Evolutionary conservation across 1,284 basidiomycete genomes (phyloP).

Genomic region (Golubevia pallescens): DNA sequence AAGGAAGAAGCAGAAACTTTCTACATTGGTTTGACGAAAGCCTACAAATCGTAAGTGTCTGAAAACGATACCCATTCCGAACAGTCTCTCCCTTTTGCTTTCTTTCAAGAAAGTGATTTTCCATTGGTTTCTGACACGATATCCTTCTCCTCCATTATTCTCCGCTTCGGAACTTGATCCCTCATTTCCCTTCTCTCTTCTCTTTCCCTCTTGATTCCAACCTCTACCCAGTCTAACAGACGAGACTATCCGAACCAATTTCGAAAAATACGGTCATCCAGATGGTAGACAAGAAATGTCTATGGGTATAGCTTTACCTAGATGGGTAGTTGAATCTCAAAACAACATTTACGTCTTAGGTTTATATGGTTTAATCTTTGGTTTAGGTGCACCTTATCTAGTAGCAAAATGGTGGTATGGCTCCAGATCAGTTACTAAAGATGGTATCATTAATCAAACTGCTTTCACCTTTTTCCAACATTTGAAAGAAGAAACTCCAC

Average conservation of each 20-base stretch:
- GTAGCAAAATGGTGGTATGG: slow-evolving; percentile 97
- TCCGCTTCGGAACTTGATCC: neutral
- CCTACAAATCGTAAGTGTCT: slow-evolving; percentile 87
- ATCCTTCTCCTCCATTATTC: too few species aligned
- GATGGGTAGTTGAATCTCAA: slow-evolving; percentile 89
- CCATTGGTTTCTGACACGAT: neutral
- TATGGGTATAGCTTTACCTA: slow-evolving; percentile 93
- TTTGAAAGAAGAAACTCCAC: slow-evolving; percentile 78
- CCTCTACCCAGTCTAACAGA: slow-evolving; percentile 78
- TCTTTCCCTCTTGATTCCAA: neutral
- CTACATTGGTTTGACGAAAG: slow-evolving; percentile 94
- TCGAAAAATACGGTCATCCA: slow-evolving; percentile 89
- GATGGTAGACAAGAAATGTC: slow-evolving; percentile 93
- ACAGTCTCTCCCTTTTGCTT: neutral
- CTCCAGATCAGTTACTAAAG: slow-evolving; percentile 86
- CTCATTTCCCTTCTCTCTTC: neutral
- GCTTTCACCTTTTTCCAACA: slow-evolving; percentile 89
- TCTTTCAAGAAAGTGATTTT: too few species aligned
- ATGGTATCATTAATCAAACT: slow-evolving; percentile 82
- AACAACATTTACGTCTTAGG: slow-evolving; percentile 91
- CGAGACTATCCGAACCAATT: slow-evolving; percentile 88
- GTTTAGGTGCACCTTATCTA: slow-evolving; percentile 82
- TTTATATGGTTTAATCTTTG: slow-evolving; percentile 84
- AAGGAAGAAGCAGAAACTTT: slow-evolving; percentile 84
- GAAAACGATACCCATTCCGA: too few species aligned